Evolutionary conservation across 1,284 basidiomycete genomes (phyloP).

Genomic region (Taiwanofungus camphoratus): DNA sequence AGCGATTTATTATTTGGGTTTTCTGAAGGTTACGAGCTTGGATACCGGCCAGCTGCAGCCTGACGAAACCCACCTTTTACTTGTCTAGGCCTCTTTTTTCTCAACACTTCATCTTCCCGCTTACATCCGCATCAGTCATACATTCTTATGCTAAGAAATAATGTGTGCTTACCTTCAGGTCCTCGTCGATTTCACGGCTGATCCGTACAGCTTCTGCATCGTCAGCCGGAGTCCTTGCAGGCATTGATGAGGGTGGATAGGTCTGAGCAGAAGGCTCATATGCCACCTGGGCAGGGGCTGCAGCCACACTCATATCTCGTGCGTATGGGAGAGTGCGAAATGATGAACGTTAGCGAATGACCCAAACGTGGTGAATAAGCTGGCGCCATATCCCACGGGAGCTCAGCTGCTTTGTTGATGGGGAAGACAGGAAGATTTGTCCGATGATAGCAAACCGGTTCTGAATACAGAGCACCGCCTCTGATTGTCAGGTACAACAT

Average conservation of each 20-base stretch:
- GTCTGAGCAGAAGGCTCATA: slow-evolving; percentile 1
- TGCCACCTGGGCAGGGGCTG: not conserved
- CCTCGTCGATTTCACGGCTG: slow-evolving; percentile 66
- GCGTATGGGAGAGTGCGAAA: not conserved
- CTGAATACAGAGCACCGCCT: slow-evolving; percentile 7
- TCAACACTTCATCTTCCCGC: slow-evolving; percentile 46
- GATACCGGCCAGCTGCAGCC: not conserved
- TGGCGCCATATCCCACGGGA: slow-evolving; percentile 16
- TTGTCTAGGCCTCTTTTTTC: slow-evolving; percentile 44
- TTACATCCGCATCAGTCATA: slow-evolving; percentile 21
- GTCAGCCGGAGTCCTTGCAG: slow-evolving; percentile 21
- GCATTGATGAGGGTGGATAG: slow-evolving; percentile 3
- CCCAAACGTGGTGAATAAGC: slow-evolving; percentile 13
- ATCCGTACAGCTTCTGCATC: slow-evolving; percentile 46
- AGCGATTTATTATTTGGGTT: no score
- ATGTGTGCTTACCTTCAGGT: slow-evolving; percentile 46
- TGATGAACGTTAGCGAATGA: slow-evolving; percentile 9
- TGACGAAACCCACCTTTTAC: slow-evolving; percentile 59
- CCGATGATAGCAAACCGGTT: not conserved
- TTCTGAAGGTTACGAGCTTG: not conserved
- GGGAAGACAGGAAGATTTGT: slow-evolving; percentile 5
- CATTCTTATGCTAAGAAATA: not conserved
- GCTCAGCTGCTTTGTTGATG: slow-evolving; percentile 15
- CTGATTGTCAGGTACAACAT: slow-evolving; percentile 18
- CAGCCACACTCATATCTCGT: not conserved